These are phyloP conservation scores for Neolentinus lepideus DNA, from an alignment of 1,284 basidiomycete genomes.

Conservation along the genomic window DNA sequence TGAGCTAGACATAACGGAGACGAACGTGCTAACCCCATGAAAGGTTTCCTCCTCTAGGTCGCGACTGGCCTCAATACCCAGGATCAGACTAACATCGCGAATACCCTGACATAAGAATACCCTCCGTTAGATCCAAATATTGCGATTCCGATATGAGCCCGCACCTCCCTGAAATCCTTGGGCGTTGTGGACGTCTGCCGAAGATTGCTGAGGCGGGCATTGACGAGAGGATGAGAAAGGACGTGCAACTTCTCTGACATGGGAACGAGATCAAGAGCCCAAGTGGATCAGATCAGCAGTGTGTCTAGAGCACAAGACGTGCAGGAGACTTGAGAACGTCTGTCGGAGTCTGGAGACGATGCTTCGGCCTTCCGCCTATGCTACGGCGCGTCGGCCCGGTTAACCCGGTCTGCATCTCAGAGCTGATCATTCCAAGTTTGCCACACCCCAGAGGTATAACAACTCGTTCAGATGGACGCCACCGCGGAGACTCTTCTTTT, in stretches of 20 bases:
- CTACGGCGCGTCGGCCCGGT: not conserved
- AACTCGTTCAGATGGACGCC: not conserved
- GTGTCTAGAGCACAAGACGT: no score
- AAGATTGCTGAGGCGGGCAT: slow-evolving; percentile 65
- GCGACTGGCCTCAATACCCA: slow-evolving; percentile 72
- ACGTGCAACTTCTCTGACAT: slow-evolving; percentile 38
- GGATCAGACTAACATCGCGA: slow-evolving; percentile 60
- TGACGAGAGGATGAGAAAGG: slow-evolving; percentile 68
- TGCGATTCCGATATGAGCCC: slow-evolving; percentile 8
- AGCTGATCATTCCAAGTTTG: not conserved
- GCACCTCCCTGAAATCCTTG: slow-evolving; percentile 76
- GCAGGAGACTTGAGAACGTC: no score
- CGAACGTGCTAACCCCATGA: slow-evolving; percentile 43
- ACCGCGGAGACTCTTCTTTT: not conserved
- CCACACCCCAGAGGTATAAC: not conserved
- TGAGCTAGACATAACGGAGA: not conserved
- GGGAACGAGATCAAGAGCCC: slow-evolving; percentile 18
- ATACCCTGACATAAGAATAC: slow-evolving; percentile 37
- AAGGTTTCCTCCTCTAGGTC: slow-evolving; percentile 54
- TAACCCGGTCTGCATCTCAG: not conserved
- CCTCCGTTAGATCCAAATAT: not conserved
- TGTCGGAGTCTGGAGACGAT: no score
- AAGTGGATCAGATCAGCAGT: slow-evolving; percentile 3
- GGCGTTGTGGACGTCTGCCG: slow-evolving; percentile 53
- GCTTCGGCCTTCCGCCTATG: not conserved